Percentiles rank a stretch among this genome's conserved stretches.
Conservation (phyloP, 495 filamentous ascomycete genomes). For the Aspergillus sclerotiicarbonarius region DNA sequence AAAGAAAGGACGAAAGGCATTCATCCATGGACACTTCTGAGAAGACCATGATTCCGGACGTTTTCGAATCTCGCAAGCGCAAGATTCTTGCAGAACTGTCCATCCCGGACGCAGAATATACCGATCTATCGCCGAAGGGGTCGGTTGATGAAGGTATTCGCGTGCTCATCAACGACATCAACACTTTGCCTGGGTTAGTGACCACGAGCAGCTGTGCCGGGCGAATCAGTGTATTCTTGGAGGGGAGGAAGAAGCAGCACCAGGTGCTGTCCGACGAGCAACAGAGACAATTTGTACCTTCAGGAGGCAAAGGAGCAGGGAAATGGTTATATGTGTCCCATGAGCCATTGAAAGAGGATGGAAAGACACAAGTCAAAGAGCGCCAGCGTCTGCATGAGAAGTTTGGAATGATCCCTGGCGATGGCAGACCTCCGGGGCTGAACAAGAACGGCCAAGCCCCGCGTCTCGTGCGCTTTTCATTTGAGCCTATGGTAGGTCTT, state of each 20-base stretch:
- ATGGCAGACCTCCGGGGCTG: constrained; percentile 28
- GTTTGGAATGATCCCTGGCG: constrained; percentile 35
- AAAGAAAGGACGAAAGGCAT: constrained; percentile 7
- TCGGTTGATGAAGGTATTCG: constrained; percentile 73
- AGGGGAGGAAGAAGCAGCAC: constrained; percentile 58
- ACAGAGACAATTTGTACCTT: constrained; percentile 42
- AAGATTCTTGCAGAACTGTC: constrained; percentile 65
- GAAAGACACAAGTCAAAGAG: constrained; percentile 7
- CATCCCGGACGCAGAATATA: constrained; percentile 62
- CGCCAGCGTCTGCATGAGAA: constrained; percentile 24
- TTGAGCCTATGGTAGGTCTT: constrained; percentile 81
- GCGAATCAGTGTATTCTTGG: constrained; percentile 78
- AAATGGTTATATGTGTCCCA: constrained; percentile 88
- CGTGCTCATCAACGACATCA: constrained; percentile 73
- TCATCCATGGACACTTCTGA: constrained; percentile 7
- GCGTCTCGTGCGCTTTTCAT: constrained; percentile 83
- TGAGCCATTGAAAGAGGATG: constrained; percentile 54
- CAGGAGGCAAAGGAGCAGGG: constrained; percentile 81
- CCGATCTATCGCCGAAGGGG: constrained; percentile 82
- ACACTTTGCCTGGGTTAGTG: constrained; percentile 67
- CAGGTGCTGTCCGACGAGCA: constrained; percentile 13
- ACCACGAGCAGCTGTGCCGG: constrained; percentile 93
- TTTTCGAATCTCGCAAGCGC: constrained; percentile 59
- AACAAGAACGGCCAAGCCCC: constrained; percentile 23
- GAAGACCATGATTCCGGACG: constrained; percentile 27